Base-by-base conservation (phyloP, 2,329 filamentous ascomycete species). In the Rutstroemia sp. region DNA sequence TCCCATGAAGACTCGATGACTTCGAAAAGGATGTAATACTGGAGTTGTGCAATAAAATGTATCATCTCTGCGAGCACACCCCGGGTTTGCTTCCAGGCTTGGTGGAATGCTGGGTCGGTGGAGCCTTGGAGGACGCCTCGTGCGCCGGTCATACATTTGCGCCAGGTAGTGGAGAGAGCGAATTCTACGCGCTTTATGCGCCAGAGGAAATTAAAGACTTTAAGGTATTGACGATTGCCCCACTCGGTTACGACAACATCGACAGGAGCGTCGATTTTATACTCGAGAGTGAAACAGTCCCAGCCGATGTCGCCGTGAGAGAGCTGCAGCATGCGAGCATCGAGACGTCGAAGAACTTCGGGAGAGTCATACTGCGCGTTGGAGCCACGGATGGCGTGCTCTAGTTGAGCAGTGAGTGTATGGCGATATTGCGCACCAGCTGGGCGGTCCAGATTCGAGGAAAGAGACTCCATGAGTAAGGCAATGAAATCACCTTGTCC, bases 171-270 rank as follows among this genome's bases (percentile, higher is more conserved):
- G 5, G 87, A 82, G 1, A 99, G 81, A 0, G 89, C 92, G 67
- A 97, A 99, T 68, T 99, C 94, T 51, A 99, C 94, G 27, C 94
- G 87, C 74, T 99, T 99, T 68, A 99, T 90, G 60, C 94, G 87
- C 92, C 94, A 99, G 3, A 99, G 80, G 68, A 99, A 96, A 73
- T 99, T 99, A 80, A 99, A 99, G 9, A 99, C 90, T 70, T 97
- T 97, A 65, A 99, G 85, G 69, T 99, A 99, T 69, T 99, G 92
- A 21, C 92, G 88, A 63, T 89, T 92, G 47, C 91, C 92, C 83
- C 92, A 96, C 44, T 95, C 90, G 0, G 92, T 97, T 40, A 99
- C 91, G 48, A 99, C 92, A 27, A 99, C 94, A 69, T 99, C 94
- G 23, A 96, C 89, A 0, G 94, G 94, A 2, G 92, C 88, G 69